Base-by-base conservation (phyloP, 2,329 filamentous ascomycete genomes). In the Chrysoporthe deuterocubensis region DNA sequence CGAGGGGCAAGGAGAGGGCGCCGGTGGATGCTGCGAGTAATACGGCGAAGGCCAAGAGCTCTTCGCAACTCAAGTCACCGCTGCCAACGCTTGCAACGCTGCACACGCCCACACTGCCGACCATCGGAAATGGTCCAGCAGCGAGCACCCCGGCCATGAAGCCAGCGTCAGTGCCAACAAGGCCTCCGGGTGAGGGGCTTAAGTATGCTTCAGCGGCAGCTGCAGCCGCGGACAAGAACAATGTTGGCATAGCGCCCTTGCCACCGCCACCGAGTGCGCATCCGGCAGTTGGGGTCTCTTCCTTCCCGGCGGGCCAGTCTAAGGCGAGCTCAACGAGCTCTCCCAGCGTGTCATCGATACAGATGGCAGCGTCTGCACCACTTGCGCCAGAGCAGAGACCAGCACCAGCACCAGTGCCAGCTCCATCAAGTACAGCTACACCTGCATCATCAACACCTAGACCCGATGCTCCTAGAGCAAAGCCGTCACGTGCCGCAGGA, bases 141-240 rank as follows among this genome's bases (percentile, higher is more conserved):
- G 80, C 85, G 62, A 65, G 56, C 65, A 13, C 63, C 16, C 84
- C 84, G 64, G 82, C 85, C 64, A 54, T 32, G 95, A 99, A 98
- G 82, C 95, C 96, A 14, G 96, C 96, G 21, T 90, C 93, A 21
- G 81, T 94, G 74, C 96, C 96, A 1, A 89, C 92, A 68, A 89
- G 95, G 77, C 90, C 92, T 7, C 92, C 93, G 4, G 94, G 94
- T 60, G 95, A 98, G 78, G 93, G 92, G 1, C 84, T 99, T 72
- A 98, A 98, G 80, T 99, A 99, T 77, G 96, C 96, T 57, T 98
- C 96, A 48, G 96, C 96, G 0, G 96, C 96, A 0, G 96, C 96
- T 0, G 96, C 96, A 0, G 96, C 95, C 0, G 95, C 96, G 0
- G 94, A 97, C 73, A 87, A 83, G 80, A 94, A 93, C 82, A 95